Evolutionary conservation across 208 protist species (phyloP), one percentile per base, ranked within the genome.

Genomic region (Blastocrithidia nonstop): DNA sequence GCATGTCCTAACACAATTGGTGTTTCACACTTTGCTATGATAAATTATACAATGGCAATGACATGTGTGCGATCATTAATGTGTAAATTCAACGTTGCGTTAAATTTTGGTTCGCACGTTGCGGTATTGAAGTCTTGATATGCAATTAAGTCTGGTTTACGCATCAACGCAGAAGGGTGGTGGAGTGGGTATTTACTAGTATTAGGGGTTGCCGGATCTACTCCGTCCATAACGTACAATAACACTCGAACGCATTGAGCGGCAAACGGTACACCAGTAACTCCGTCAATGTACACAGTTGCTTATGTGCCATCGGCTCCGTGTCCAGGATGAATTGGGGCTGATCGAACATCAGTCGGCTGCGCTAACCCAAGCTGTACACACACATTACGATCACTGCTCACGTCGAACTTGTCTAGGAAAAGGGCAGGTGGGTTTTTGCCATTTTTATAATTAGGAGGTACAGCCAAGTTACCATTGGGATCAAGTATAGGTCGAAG

Each of bases 1-100:
- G 50, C 67, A 58, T 84, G 73, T 5, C 79, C 79, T 33, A 88
- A 52, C 5, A 67, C 55, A 26, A 72, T 55, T 4, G 61, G 69
- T 3, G 32, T 23, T 4, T 35, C 17, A 24, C 61, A 32, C 15
- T n/a, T 16, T 5, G 15, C 37, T 15, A 45, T 71, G 31, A 79
- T 50, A 48, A 80, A 88, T 54, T 88, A 73, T 21, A 82, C 62
- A 22, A 88, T 69, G 22, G 71, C 61, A 15, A 88, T 46, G 1
- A 65, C 71, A n/a, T n/a, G 29, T 8, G 25, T 50, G 54, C 45
- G 36, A 32, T 1, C 50, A 39, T 13, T 41, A 29, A 20, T 47
- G 37, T n/a, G n/a, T 3, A 29, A 9, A 7, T 43, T 49, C 20
- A 73, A 20, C 31, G 54, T 51, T 3, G 48, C 54, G 9, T 31